Conservation (phyloP, 768 basidiomycete genomes). For the Panaeolus papilionaceus region DNA sequence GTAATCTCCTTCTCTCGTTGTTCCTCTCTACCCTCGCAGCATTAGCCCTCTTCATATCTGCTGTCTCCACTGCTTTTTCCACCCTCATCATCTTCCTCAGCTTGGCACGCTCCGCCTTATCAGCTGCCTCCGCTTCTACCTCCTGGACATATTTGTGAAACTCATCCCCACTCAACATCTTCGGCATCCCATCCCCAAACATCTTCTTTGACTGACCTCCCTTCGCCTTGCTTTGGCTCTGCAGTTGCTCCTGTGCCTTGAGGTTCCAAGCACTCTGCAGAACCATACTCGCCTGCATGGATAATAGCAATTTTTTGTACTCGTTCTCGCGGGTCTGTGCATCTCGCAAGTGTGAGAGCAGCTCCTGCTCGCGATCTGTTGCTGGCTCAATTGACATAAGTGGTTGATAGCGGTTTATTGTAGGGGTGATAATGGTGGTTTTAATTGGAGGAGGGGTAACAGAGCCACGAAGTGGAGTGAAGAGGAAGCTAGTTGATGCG, state of each 20-base stretch:
- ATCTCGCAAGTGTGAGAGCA: neutral
- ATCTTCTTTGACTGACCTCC: slow-evolving; percentile 11
- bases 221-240: slow-evolving; percentile 16
- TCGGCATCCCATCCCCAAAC: slow-evolving; percentile 9
- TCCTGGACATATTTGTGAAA: slow-evolving; percentile 12
- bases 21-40: neutral
- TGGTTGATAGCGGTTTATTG: neutral
- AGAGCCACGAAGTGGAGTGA: slow-evolving; percentile 2
- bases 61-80: slow-evolving; percentile 8
- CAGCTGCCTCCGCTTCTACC: neutral
- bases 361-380: slow-evolving; percentile 3
- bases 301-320: slow-evolving; percentile 10
- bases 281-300: slow-evolving; percentile 16
- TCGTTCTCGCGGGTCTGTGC: neutral
- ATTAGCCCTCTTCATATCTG: slow-evolving; percentile 11
- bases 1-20: neutral
- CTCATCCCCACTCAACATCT: slow-evolving; percentile 11
- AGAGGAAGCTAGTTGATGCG: slow-evolving; percentile 12
- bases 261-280: slow-evolving; percentile 14
- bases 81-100: neutral
- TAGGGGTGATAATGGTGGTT: slow-evolving; percentile 4
- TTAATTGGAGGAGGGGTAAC: neutral
- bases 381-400: slow-evolving; percentile 9
- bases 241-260: slow-evolving; percentile 13
- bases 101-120: neutral